Percentiles rank a stretch among this genome's conserved stretches.
These are phyloP conservation scores for Cyclostephanos tholiformis DNA, from an alignment of 108 stramenopile genomes.

Conservation along the genomic window DNA sequence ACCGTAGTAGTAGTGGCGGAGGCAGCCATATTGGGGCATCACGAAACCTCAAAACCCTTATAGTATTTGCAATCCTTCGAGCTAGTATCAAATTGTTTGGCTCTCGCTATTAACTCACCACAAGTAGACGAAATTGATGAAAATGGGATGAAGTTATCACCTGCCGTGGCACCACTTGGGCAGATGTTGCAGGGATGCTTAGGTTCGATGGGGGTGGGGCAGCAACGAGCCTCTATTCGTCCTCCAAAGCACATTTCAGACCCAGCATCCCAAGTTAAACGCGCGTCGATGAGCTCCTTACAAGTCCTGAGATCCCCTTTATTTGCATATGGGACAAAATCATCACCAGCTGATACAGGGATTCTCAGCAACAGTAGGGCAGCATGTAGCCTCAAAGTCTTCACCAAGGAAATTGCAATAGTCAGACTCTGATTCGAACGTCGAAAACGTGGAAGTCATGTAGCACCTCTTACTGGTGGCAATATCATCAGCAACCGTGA, in stretches of 20 bases:
- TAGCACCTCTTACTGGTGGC: too few species aligned
- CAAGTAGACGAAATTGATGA: too few species aligned
- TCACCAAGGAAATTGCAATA: too few species aligned
- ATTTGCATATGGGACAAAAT: background rate
- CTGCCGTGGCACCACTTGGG: background rate
- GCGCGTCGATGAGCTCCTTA: background rate
- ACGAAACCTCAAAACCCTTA: too few species aligned
- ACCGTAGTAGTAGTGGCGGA: too few species aligned
- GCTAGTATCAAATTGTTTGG: too few species aligned
- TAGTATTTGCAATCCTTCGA: too few species aligned
- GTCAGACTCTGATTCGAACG: too few species aligned
- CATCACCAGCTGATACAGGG: background rate
- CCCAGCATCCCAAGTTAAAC: background rate
- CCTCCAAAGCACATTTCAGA: background rate
- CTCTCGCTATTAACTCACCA: too few species aligned
- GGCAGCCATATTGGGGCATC: too few species aligned
- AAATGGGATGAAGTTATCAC: background rate
- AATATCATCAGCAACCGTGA: background rate
- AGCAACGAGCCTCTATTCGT: background rate
- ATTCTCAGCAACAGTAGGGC: conserved; percentile 1
- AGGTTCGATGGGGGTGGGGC: background rate
- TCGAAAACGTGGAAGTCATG: too few species aligned
- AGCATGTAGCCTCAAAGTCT: background rate
- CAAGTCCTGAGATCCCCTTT: background rate
- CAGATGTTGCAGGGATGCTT: background rate